Base-by-base conservation (phyloP, 108 stramenopile genomes). In the Skeletonema marinoi region DNA sequence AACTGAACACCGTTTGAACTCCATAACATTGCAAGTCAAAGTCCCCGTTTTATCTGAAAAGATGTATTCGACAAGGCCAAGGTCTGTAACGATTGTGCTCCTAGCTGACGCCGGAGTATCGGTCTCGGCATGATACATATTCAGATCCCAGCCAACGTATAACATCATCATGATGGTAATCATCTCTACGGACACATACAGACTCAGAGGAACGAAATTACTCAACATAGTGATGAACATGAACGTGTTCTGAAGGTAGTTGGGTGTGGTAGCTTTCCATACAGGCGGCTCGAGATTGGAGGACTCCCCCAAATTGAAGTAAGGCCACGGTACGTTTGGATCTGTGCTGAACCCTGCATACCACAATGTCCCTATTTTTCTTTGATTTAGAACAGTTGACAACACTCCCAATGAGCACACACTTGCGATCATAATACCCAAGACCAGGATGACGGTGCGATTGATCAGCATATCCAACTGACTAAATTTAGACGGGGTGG, bases 21-120 rank as follows among this genome's bases (percentile, higher is more conserved):
- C 85, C 99, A 99, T 99, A 6, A 98, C 89, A 76, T 99, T 99
- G 54, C 92, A 94, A 12, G 99, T 99, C 59, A 99, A 80, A 17
- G 99, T 99, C 17, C 99, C 99, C 21, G 97, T 98, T 71, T 98
- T 98, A 73, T 98, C 97, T 0, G 92, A 92, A 78, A 99, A 99
- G 17, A 99, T 86, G 78, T 99, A 97, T 70, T 96, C 80, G 25
- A 99, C 88, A 84, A 91, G 88, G 2, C 98, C 98, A 25, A 99
- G 89, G 82, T 99, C 97, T 1, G 92, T 97, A 16, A 95, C 88
- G 32, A 80, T 95, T 21, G 88, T 93, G 66, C 92, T 94, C 50
- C 97, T 78, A 13, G 95, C 96, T 38, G 71, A 72, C 35, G 96
- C 94, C 31, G 92, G 88, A 11, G 96, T 94, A 68, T 98, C 90